Evolutionary conservation across 805 yeast species (phyloP).

Genomic region (Ascoidea tarda): DNA sequence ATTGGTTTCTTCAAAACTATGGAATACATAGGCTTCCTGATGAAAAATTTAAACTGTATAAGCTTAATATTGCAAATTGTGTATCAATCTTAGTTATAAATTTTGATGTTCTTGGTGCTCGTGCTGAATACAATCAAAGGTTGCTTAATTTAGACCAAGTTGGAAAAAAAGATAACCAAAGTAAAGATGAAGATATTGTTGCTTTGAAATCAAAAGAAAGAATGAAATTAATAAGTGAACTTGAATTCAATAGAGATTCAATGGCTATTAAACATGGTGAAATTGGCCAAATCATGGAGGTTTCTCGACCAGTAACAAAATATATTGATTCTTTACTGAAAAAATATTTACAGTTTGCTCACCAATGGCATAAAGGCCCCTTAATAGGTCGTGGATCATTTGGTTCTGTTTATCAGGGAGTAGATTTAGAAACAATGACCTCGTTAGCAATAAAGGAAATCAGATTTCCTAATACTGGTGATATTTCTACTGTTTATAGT

Average conservation of each 20-base stretch:
- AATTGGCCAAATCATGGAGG: slow-evolving; percentile 87
- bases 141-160: slow-evolving; percentile 7
- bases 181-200: slow-evolving; percentile 4
- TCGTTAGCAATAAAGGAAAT: slow-evolving; percentile 96
- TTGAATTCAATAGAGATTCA: no score
- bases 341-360: slow-evolving; percentile 76
- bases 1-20: slow-evolving; percentile 85
- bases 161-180: slow-evolving; percentile 6
- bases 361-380: slow-evolving; percentile 94
- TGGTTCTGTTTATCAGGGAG: slow-evolving; percentile 88
- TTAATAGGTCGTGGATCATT: slow-evolving; percentile 93
- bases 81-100: slow-evolving; percentile 89
- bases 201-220: slow-evolving; percentile 20
- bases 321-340: slow-evolving; percentile 78
- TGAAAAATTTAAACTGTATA: slow-evolving; percentile 56
- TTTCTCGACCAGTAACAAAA: slow-evolving; percentile 75
- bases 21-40: slow-evolving; percentile 72
- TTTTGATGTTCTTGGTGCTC: slow-evolving; percentile 96
- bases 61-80: slow-evolving; percentile 82
- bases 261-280: slow-evolving; percentile 29
- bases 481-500: slow-evolving; percentile 73
- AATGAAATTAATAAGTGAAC: slow-evolving; percentile 8
- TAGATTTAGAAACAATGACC: slow-evolving; percentile 88
- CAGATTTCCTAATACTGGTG: slow-evolving; percentile 74
- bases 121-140: slow-evolving; percentile 49